Conservation (phyloP, 2,329 filamentous ascomycete genomes). For the Trichoderma afroharzianum region DNA sequence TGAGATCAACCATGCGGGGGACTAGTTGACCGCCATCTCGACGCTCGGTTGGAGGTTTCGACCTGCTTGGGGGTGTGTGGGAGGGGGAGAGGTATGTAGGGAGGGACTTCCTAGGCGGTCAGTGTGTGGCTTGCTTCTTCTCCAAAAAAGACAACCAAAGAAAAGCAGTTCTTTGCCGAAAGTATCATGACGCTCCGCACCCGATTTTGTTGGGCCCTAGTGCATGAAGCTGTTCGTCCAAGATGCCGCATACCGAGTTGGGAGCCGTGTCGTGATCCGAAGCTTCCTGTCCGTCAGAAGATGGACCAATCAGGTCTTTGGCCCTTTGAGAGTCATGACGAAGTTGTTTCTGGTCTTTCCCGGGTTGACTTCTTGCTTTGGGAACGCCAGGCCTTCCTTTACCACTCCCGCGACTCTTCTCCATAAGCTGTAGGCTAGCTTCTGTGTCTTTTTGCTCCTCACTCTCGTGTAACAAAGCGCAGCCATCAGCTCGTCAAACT, state of each 20-base stretch:
- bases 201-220: constrained; percentile 24
- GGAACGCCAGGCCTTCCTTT: constrained; percentile 23
- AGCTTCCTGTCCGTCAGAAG: neutral
- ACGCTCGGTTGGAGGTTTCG: neutral
- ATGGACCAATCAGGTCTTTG: neutral
- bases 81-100: neutral
- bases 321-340: constrained; percentile 61
- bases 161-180: neutral
- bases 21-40: constrained; percentile 15
- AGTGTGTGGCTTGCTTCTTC: constrained; percentile 6
- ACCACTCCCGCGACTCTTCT: constrained; percentile 37
- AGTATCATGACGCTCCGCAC: neutral
- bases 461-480: constrained; percentile 68
- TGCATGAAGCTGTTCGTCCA: constrained; percentile 23
- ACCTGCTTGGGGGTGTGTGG: neutral
- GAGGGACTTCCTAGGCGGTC: constrained; percentile 9
- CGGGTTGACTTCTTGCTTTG: constrained; percentile 72
- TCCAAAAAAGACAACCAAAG: neutral
- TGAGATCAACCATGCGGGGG: constrained; percentile 3
- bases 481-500: constrained; percentile 69
- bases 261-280: neutral
- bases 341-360: constrained; percentile 86
- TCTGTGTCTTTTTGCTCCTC: constrained; percentile 70
- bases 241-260: neutral
- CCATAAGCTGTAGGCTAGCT: constrained; percentile 91